Conservation (phyloP, 306 rosid genomes). For the Prunus dulcis region DNA sequence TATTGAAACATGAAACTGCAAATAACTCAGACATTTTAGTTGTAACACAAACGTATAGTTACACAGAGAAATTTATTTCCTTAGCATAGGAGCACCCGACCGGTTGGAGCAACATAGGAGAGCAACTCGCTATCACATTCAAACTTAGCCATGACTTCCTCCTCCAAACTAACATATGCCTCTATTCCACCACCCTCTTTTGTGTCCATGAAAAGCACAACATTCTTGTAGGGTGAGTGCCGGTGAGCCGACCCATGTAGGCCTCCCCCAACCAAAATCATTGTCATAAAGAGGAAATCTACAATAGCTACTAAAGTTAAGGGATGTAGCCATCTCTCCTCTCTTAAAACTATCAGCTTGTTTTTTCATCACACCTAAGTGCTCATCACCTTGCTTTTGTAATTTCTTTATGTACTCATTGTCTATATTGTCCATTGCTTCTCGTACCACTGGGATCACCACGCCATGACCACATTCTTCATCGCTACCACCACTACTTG, state of each 20-base stretch:
- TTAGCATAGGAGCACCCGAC: neutral
- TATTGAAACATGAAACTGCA: too few relatives aligned
- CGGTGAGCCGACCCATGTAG: conserved; percentile 44
- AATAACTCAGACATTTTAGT: too few relatives aligned
- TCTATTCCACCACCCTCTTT: conserved; percentile 46
- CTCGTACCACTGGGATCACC: conserved; percentile 24
- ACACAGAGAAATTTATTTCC: too few relatives aligned
- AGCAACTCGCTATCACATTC: conserved; percentile 33
- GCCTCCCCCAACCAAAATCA: conserved; percentile 54
- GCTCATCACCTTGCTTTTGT: conserved; percentile 1
- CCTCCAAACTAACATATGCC: conserved; percentile 40
- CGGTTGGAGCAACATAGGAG: conserved; percentile 14
- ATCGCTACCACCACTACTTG: neutral
- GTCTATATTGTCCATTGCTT: neutral
- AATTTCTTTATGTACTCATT: neutral
- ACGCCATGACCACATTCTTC: neutral
- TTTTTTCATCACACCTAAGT: neutral
- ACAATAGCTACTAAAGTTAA: conserved; percentile 16
- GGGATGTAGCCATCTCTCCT: neutral
- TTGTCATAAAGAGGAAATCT: conserved; percentile 14
- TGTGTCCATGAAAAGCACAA: conserved; percentile 44
- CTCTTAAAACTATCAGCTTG: neutral
- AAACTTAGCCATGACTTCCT: conserved; percentile 46
- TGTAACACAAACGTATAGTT: too few relatives aligned
- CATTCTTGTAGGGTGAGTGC: conserved; percentile 37